A percentile compares a stretch with the other conserved stretches of the same genome.
Evolutionary conservation across 768 basidiomycete genomes (phyloP).

Genomic region (Suillus subalutaceus): DNA sequence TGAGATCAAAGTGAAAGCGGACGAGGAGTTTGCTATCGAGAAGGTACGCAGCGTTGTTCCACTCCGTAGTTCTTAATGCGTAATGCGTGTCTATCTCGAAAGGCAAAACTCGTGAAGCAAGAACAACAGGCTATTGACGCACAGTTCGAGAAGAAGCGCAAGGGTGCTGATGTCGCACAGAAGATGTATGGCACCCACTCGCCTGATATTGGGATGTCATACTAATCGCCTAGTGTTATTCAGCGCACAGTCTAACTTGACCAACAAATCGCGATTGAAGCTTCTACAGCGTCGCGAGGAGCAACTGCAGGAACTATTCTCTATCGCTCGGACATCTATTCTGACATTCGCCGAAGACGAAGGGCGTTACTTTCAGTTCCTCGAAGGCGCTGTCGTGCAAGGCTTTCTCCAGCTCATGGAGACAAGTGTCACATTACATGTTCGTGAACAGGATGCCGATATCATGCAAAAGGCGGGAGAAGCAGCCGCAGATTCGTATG

Average conservation of each 20-base stretch:
- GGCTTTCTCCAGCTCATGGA: constrained; percentile 85
- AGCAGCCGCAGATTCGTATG: constrained; percentile 67
- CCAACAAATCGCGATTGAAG: constrained; percentile 92
- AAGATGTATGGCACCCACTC: constrained; percentile 73
- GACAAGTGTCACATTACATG: constrained; percentile 62
- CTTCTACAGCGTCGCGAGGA: constrained; percentile 92
- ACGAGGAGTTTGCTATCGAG: constrained; percentile 99
- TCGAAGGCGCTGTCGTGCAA: constrained; percentile 85
- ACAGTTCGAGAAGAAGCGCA: constrained; percentile 93
- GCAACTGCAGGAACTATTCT: constrained; percentile 87
- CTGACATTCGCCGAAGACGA: constrained; percentile 64
- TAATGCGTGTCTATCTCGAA: constrained; percentile 3
- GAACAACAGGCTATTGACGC: constrained; percentile 95
- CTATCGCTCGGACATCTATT: constrained; percentile 65
- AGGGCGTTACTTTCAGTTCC: constrained; percentile 75
- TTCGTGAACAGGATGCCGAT: constrained; percentile 68
- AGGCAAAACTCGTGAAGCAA: constrained; percentile 98
- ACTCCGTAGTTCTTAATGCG: background rate
- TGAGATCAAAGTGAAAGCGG: constrained; percentile 96
- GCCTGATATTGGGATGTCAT: background rate
- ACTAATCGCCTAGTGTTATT: background rate
- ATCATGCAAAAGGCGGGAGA: constrained; percentile 64
- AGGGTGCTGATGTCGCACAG: constrained; percentile 90
- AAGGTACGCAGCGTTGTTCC: constrained; percentile 57
- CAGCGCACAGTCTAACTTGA: constrained; percentile 93